Conservation (phyloP, 345 rosid species). For the Eucalyptus decipiens region DNA sequence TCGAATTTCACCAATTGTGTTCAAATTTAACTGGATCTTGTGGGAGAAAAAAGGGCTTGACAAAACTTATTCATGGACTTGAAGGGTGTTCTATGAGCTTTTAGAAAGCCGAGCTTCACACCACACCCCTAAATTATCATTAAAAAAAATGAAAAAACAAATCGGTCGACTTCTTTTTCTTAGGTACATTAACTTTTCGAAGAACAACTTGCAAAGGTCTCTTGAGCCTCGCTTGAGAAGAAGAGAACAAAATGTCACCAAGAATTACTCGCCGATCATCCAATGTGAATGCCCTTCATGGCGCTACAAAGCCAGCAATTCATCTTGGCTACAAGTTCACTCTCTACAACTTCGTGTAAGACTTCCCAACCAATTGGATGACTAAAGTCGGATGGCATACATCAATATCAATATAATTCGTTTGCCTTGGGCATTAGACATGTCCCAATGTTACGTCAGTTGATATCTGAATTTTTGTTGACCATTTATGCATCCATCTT, state of each 20-base stretch:
- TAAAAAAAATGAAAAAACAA: too few species aligned
- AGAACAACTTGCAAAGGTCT: neutral
- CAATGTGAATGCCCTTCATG: rapidly evolving
- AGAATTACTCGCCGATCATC: neutral
- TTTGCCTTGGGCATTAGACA: neutral
- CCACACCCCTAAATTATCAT: neutral
- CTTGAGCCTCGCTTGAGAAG: neutral
- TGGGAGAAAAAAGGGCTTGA: neutral
- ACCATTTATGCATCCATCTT: too few species aligned
- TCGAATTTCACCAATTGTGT: neutral
- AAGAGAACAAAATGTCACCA: neutral
- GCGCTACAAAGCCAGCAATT: neutral
- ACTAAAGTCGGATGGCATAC: neutral
- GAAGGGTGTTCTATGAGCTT: neutral
- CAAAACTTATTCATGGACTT: too few species aligned
- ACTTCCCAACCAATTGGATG: neutral
- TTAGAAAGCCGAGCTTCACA: neutral
- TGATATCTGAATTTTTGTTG: too few species aligned
- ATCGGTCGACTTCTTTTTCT: neutral
- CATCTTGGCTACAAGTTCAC: neutral
- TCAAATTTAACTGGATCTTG: too few species aligned
- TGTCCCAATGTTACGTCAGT: neutral
- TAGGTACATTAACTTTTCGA: neutral
- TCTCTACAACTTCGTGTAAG: neutral
- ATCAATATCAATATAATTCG: neutral